These are phyloP conservation scores for Teunomyces aglyptinius DNA, from an alignment of 805 yeast species.

Conservation along the genomic window DNA sequence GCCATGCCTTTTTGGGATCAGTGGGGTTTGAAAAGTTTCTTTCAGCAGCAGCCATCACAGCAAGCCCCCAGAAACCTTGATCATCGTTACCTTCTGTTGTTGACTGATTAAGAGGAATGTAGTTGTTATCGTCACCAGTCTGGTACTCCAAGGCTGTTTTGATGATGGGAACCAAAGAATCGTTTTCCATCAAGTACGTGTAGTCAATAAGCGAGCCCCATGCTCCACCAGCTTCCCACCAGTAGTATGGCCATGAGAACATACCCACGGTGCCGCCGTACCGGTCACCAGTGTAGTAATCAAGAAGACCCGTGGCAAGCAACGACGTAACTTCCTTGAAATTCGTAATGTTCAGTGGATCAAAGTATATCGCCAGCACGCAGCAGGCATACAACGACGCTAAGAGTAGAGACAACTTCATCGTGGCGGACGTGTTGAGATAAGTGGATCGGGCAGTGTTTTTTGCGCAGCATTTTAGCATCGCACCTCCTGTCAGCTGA, in stretches of 20 bases:
- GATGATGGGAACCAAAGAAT: conserved; percentile 58
- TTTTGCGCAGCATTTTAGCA: background rate
- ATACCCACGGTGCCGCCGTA: conserved; percentile 81
- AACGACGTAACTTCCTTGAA: conserved; percentile 56
- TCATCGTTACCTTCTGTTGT: conserved; percentile 97
- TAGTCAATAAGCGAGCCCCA: conserved; percentile 87
- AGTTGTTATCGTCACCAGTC: conserved; percentile 63
- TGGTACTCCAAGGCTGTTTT: conserved; percentile 69
- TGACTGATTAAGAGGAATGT: conserved; percentile 83
- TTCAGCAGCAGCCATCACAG: conserved; percentile 91
- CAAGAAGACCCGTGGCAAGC: conserved; percentile 70
- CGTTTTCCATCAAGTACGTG: conserved; percentile 67
- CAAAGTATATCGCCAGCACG: conserved; percentile 28
- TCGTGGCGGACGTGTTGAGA: background rate
- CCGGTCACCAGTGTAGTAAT: conserved; percentile 69
- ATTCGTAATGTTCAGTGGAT: conserved; percentile 41
- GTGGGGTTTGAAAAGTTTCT: conserved; percentile 66
- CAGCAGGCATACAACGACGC: conserved; percentile 10
- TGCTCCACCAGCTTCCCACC: conserved; percentile 99
- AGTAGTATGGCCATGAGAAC: conserved; percentile 88
- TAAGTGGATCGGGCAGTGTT: background rate
- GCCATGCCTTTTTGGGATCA: conserved; percentile 37
- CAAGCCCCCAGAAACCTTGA: conserved; percentile 96
- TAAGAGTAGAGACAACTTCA: background rate
- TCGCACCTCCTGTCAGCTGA: conserved; percentile 1